phyloP scores from a whole-genome alignment of 108 stramenopile species.

The Conticribra weissflogii region DNA sequence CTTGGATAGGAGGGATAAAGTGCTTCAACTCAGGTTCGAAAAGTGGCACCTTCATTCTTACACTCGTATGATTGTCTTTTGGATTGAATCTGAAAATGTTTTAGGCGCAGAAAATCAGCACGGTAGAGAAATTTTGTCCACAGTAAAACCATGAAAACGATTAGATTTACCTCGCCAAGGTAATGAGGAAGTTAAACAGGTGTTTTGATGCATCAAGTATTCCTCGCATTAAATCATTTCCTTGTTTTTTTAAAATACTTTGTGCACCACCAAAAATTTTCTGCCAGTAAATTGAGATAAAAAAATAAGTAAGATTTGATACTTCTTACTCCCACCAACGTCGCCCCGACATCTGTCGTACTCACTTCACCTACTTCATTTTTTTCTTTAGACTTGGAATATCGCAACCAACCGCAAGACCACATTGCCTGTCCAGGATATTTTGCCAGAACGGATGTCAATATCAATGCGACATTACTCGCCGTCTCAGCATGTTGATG shows the following conservation, averaged over 20 bases:
- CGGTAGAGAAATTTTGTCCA: too few relatives aligned
- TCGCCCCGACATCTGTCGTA: background rate
- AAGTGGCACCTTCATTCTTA: constrained; percentile 41
- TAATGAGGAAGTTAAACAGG: constrained; percentile 67
- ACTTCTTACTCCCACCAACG: background rate
- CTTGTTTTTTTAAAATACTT: constrained; percentile 52
- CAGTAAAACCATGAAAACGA: too few relatives aligned
- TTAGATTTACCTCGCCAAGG: constrained; percentile 66
- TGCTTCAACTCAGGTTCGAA: constrained; percentile 60
- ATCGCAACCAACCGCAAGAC: constrained; percentile 83
- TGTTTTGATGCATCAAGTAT: constrained; percentile 58
- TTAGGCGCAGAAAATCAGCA: too few relatives aligned
- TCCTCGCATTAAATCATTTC: constrained; percentile 41
- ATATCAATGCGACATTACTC: constrained; percentile 61
- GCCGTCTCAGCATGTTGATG: constrained; percentile 68
- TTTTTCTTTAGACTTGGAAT: constrained; percentile 60
- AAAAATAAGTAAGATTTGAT: background rate
- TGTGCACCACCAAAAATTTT: constrained; percentile 78
- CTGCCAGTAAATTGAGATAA: constrained; percentile 5
- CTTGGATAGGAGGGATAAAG: constrained; percentile 90
- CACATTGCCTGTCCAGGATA: constrained; percentile 88
- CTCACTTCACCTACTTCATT: constrained; percentile 59
- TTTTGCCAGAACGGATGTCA: constrained; percentile 69
- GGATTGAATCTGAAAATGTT: constrained; percentile 27
- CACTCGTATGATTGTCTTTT: constrained; percentile 19